These are phyloP conservation scores for Aspergillus sp. DNA, from an alignment of 2,329 filamentous ascomycete genomes.

Conservation along the genomic window DNA sequence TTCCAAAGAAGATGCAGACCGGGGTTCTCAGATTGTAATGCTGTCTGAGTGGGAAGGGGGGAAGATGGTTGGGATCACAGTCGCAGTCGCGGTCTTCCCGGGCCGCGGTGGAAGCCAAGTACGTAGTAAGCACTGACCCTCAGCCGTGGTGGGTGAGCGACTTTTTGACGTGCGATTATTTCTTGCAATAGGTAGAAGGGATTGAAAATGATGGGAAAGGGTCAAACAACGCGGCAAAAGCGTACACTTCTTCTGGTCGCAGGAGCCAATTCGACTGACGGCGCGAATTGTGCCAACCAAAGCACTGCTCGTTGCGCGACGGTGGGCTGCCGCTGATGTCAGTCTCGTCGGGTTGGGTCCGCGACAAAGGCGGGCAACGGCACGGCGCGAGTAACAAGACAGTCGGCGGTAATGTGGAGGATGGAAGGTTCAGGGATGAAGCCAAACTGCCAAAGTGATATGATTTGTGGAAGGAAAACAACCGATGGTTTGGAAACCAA, in stretches of 20 bases:
- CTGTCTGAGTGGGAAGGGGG: background rate
- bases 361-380: slow-evolving; percentile 12
- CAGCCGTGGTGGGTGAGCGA: slow-evolving; percentile 12
- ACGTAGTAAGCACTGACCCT: slow-evolving; percentile 15
- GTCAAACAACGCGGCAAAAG: slow-evolving; percentile 17
- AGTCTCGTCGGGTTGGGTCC: slow-evolving; percentile 23
- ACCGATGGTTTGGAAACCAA: slow-evolving; percentile 17
- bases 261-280: slow-evolving; percentile 15
- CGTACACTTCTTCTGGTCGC: slow-evolving; percentile 13
- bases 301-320: slow-evolving; percentile 19
- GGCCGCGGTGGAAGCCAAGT: slow-evolving; percentile 14
- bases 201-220: slow-evolving; percentile 20
- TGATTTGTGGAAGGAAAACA: slow-evolving; percentile 18
- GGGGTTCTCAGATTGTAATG: slow-evolving; percentile 6
- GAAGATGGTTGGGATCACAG: background rate
- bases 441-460: slow-evolving; percentile 17
- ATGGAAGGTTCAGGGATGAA: slow-evolving; percentile 9
- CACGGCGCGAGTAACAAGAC: slow-evolving; percentile 9
- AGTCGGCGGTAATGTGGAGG: slow-evolving; percentile 11
- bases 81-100: slow-evolving; percentile 20
- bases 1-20: slow-evolving; percentile 5
- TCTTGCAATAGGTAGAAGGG: slow-evolving; percentile 2
- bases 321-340: slow-evolving; percentile 28
- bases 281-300: slow-evolving; percentile 24
- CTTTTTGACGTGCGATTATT: slow-evolving; percentile 14